Percentiles rank a stretch among this genome's conserved stretches.
Evolutionary conservation across 208 protist species (phyloP).

Genomic region (Sergeia podlipaevii): DNA sequence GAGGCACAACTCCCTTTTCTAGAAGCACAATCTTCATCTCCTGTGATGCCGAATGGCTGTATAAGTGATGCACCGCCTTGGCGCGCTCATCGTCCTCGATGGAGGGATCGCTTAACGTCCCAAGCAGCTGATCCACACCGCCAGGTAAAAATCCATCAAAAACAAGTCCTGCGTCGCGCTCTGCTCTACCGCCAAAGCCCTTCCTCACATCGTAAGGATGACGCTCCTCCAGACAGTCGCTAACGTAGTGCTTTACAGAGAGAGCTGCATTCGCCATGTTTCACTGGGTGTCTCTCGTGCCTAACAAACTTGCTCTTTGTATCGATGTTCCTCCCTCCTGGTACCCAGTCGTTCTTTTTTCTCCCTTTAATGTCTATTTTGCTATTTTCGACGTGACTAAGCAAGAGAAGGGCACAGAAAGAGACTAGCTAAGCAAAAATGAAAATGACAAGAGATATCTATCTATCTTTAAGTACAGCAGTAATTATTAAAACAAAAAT

Average conservation of each 20-base stretch:
- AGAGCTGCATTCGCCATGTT: conserved; percentile 64
- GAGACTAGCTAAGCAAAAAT: background rate
- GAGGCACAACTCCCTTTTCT: conserved; percentile 45
- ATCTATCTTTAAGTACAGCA: background rate
- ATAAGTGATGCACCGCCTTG: conserved; percentile 57
- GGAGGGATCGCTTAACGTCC: conserved; percentile 47
- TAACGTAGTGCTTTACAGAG: conserved; percentile 78
- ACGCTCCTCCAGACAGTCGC: conserved; percentile 76
- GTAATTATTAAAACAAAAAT: conserved; percentile 5
- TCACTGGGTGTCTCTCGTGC: too few species aligned
- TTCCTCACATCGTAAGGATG: conserved; percentile 79
- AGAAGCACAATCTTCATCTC: conserved; percentile 73
- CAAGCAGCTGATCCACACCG: conserved; percentile 34
- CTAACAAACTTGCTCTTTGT: too few species aligned
- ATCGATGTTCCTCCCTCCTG: background rate
- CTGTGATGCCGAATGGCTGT: conserved; percentile 68
- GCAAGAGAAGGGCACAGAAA: conserved; percentile 9
- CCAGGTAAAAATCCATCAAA: conserved; percentile 52
- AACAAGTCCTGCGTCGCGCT: conserved; percentile 51
- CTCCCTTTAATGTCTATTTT: background rate
- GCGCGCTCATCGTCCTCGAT: conserved; percentile 40
- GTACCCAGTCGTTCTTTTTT: background rate
- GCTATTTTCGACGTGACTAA: background rate
- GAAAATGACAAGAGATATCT: background rate
- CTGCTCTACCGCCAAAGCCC: conserved; percentile 54